These are phyloP conservation scores for Metarhizium rileyi DNA, from an alignment of 2,329 filamentous ascomycete genomes.

Conservation along the genomic window DNA sequence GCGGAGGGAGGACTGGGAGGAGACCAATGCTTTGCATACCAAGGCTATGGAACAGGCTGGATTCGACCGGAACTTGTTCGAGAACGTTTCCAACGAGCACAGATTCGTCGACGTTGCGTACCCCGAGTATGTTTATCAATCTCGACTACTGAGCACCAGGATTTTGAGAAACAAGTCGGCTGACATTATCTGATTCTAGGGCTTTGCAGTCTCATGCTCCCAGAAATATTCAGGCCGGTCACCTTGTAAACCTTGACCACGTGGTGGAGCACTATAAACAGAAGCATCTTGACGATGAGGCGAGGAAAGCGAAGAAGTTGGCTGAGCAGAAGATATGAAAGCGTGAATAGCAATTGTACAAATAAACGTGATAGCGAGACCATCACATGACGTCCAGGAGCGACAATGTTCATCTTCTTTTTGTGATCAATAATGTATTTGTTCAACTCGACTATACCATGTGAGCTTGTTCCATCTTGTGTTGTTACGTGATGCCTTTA, in stretches of 20 bases:
- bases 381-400: not conserved
- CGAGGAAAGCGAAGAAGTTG: slow-evolving; percentile 42
- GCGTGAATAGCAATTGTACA: slow-evolving; percentile 7
- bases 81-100: slow-evolving; percentile 32
- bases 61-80: slow-evolving; percentile 46
- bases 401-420: not conserved
- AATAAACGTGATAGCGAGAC: not conserved
- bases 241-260: slow-evolving; percentile 43
- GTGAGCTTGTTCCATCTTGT: not conserved
- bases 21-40: slow-evolving; percentile 43
- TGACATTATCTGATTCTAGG: slow-evolving; percentile 21
- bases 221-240: slow-evolving; percentile 46
- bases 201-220: slow-evolving; percentile 39
- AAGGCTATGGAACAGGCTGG: slow-evolving; percentile 45
- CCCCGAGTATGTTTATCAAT: slow-evolving; percentile 42
- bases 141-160: not conserved
- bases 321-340: slow-evolving; percentile 26
- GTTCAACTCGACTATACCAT: not conserved
- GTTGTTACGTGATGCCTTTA: not conserved
- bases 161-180: not conserved
- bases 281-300: slow-evolving; percentile 44
- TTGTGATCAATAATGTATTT: not conserved
- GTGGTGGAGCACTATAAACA: slow-evolving; percentile 48
- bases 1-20: slow-evolving; percentile 39
- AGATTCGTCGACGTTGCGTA: slow-evolving; percentile 41